A percentile compares a stretch with the other conserved stretches of the same genome.
These are phyloP conservation scores for Tylopilus cervinicoccineus DNA, from an alignment of 768 basidiomycete genomes.

Conservation along the genomic window DNA sequence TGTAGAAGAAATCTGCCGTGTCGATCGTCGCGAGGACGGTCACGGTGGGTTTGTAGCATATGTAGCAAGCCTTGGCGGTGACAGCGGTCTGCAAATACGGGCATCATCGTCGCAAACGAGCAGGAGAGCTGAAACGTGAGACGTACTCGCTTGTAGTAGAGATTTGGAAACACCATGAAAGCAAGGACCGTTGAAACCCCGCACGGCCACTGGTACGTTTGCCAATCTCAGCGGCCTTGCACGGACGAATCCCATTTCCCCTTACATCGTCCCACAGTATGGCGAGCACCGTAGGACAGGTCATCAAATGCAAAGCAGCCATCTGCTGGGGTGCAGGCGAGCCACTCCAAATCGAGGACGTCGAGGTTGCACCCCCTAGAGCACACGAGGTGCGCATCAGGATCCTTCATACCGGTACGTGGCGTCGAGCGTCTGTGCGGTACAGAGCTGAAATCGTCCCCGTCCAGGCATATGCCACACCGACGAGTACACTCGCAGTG, in stretches of 20 bases:
- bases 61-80: constrained; percentile 72
- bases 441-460: constrained; percentile 4
- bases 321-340: constrained; percentile 95
- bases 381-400: constrained; percentile 91
- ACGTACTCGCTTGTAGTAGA: constrained; percentile 88
- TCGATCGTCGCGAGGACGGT: constrained; percentile 83
- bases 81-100: constrained; percentile 66
- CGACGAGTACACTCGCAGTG: constrained; percentile 95
- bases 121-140: neutral
- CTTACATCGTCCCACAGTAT: constrained; percentile 38
- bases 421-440: neutral
- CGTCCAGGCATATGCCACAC: constrained; percentile 90
- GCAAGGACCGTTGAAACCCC: too few species aligned
- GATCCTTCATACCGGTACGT: constrained; percentile 84
- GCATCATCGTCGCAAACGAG: neutral
- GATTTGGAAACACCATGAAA: constrained; percentile 69
- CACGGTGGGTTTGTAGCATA: constrained; percentile 76
- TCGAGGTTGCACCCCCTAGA: constrained; percentile 89
- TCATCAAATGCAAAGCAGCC: constrained; percentile 85
- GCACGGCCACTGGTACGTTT: too few species aligned
- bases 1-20: constrained; percentile 82
- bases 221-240: neutral
- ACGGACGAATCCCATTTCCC: constrained; percentile 13
- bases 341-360: constrained; percentile 81
- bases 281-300: constrained; percentile 72